These are phyloP conservation scores for Colletotrichum sp. DNA, from an alignment of 2,329 filamentous ascomycete species.

Conservation along the genomic window DNA sequence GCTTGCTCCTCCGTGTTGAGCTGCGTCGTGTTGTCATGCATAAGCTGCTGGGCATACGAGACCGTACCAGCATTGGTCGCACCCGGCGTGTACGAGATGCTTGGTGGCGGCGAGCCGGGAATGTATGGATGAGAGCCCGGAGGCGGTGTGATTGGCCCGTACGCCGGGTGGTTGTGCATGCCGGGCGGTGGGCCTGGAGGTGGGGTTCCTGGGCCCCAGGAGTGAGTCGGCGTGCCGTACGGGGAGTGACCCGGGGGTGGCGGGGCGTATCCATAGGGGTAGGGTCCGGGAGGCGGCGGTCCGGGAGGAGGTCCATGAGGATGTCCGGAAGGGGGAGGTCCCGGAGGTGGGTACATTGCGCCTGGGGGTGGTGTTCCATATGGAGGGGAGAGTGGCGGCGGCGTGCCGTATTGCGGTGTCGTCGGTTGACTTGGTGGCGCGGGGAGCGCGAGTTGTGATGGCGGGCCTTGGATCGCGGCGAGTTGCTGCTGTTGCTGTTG, in stretches of 20 bases:
- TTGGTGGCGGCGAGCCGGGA: not conserved
- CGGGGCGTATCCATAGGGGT: not conserved
- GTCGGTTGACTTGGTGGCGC: constrained; percentile 51
- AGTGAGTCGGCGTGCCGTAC: not conserved
- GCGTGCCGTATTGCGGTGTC: constrained; percentile 23
- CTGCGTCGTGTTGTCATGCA: constrained; percentile 59
- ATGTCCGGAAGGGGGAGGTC: not conserved
- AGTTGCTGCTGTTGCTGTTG: constrained; percentile 24
- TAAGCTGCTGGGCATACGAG: constrained; percentile 54
- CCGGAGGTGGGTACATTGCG: not conserved
- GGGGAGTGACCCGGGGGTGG: not conserved
- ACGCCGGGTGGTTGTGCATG: not conserved
- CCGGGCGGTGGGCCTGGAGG: not conserved
- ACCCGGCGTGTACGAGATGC: not conserved
- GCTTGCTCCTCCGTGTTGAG: constrained; percentile 45
- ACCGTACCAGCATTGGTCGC: constrained; percentile 42
- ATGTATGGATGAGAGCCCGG: not conserved
- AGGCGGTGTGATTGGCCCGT: not conserved
- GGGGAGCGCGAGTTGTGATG: constrained; percentile 33
- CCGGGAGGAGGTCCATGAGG: constrained; percentile 15
- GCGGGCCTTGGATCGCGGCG: not conserved
- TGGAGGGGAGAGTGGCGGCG: constrained; percentile 22
- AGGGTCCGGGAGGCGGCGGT: fast-evolving
- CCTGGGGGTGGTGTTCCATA: not conserved
- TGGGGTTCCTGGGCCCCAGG: not conserved